These are phyloP conservation scores for Brassica incana DNA, from an alignment of 345 rosid species.

Conservation along the genomic window DNA sequence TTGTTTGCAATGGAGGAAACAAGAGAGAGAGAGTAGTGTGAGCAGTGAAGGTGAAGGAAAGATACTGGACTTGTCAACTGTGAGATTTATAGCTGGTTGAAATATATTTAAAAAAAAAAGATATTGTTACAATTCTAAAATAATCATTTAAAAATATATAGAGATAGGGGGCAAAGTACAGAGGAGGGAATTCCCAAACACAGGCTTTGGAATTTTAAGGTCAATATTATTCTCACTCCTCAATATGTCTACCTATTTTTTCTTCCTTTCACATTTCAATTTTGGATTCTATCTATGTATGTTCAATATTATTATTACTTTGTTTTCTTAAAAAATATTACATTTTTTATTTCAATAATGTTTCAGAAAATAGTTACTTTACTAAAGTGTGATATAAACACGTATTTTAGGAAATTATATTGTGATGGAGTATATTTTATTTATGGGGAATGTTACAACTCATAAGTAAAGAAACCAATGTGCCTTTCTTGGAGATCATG, in stretches of 20 bases:
- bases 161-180: constrained; percentile 19
- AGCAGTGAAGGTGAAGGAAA: constrained; percentile 54
- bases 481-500: constrained; percentile 36
- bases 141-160: background rate
- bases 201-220: constrained; percentile 27
- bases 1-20: constrained; percentile 92
- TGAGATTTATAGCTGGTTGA: constrained; percentile 51
- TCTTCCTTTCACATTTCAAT: constrained; percentile 33
- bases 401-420: background rate
- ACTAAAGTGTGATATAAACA: background rate
- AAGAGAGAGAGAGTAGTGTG: constrained; percentile 38
- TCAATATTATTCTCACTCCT: constrained; percentile 27
- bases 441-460: constrained; percentile 33
- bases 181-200: constrained; percentile 30
- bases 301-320: background rate
- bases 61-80: constrained; percentile 24
- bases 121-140: background rate
- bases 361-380: background rate
- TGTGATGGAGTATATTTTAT: background rate
- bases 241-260: background rate
- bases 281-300: constrained; percentile 19
- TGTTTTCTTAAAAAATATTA: background rate
- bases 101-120: background rate
- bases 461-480: constrained; percentile 35
- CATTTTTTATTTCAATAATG: background rate